Conservation (phyloP, 108 stramenopile genomes). For the Licmophora abbreviata region DNA sequence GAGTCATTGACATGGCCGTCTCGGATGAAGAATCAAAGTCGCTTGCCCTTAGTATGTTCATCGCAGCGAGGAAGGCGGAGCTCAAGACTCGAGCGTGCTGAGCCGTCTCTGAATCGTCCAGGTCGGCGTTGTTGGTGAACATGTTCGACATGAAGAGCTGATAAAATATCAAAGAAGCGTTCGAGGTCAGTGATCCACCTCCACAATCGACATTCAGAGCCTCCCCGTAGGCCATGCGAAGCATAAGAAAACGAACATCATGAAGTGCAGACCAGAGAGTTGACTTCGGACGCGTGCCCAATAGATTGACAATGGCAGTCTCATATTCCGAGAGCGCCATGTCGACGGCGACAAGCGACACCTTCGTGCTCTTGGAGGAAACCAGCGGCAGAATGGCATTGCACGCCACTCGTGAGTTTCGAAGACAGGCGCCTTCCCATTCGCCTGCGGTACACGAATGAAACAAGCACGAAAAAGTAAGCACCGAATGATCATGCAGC, state of each 20-base stretch:
- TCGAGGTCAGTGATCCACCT: constrained; percentile 77
- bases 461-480: too few species aligned
- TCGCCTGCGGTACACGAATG: too few species aligned
- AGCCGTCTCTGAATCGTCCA: constrained; percentile 47
- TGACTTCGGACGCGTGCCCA: constrained; percentile 61
- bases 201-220: constrained; percentile 69
- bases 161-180: constrained; percentile 53
- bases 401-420: constrained; percentile 76
- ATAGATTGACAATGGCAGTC: constrained; percentile 42
- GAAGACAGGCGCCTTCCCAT: constrained; percentile 80
- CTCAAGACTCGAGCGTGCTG: constrained; percentile 54
- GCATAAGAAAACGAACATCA: constrained; percentile 63
- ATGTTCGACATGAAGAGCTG: constrained; percentile 64
- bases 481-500: too few species aligned
- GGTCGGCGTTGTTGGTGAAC: constrained; percentile 60
- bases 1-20: constrained; percentile 26
- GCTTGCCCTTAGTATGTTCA: constrained; percentile 31
- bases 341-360: constrained; percentile 66
- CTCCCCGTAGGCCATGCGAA: constrained; percentile 77
- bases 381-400: constrained; percentile 79
- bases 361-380: constrained; percentile 56
- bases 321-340: constrained; percentile 61
- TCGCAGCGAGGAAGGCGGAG: constrained; percentile 65
- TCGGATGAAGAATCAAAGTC: constrained; percentile 19
- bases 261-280: constrained; percentile 73